A percentile compares a stretch with the other conserved stretches of the same genome.
Conservation (phyloP, 2,329 filamentous ascomycete species). For the Sarocladium oryzae region DNA sequence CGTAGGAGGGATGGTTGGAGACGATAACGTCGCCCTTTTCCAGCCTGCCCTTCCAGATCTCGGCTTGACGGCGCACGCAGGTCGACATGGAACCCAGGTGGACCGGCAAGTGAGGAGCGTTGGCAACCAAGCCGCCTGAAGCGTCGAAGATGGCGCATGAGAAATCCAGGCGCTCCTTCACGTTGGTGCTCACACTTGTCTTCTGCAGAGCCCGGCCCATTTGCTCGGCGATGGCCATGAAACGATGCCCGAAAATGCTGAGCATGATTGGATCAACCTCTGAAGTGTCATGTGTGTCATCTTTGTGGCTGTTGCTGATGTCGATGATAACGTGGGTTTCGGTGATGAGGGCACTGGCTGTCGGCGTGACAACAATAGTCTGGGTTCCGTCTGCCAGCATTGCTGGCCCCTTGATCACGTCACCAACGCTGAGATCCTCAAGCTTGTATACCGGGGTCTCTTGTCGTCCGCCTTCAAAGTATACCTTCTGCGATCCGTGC, state of each 20-base stretch:
- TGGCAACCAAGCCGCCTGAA: constrained; percentile 68
- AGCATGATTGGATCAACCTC: constrained; percentile 63
- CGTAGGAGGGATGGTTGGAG: constrained; percentile 77
- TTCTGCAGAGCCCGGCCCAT: constrained; percentile 78
- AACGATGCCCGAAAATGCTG: constrained; percentile 73
- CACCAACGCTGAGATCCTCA: constrained; percentile 64
- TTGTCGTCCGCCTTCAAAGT: constrained; percentile 73
- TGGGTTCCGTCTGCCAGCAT: constrained; percentile 85
- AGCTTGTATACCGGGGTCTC: constrained; percentile 81
- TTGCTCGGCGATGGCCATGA: constrained; percentile 82
- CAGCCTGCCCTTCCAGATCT: constrained; percentile 72
- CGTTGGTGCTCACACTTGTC: constrained; percentile 73
- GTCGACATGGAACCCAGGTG: constrained; percentile 80
- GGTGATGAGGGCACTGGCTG: constrained; percentile 68
- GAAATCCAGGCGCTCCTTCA: constrained; percentile 77
- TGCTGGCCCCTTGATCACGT: constrained; percentile 70
- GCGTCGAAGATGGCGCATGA: constrained; percentile 76
- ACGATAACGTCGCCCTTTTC: constrained; percentile 76
- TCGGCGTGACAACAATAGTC: constrained; percentile 84
- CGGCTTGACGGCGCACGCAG: constrained; percentile 69
- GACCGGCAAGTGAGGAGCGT: constrained; percentile 73
- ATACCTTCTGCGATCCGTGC: constrained; percentile 64
- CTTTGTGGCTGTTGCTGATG: constrained; percentile 49
- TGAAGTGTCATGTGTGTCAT: constrained; percentile 16
- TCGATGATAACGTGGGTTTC: constrained; percentile 88